phyloP scores from a whole-genome alignment of 208 protist species.

The Crithidia expoeki region DNA sequence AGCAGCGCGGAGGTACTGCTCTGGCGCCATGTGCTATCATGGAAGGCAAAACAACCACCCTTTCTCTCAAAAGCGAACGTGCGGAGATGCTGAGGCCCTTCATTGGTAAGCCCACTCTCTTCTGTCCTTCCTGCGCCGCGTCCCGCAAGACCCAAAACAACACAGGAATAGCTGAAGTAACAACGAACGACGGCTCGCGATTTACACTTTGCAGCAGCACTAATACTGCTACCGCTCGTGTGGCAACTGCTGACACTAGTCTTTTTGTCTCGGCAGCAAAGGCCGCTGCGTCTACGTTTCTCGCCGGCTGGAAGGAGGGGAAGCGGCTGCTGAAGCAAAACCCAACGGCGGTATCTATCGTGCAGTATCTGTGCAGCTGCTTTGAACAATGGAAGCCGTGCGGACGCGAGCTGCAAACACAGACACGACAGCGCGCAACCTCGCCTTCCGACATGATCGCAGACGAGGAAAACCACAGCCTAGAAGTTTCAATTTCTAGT shows the following conservation, averaged over 20 bases:
- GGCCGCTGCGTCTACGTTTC: background rate
- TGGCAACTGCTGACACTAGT: background rate
- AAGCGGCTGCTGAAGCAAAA: slow-evolving; percentile 49
- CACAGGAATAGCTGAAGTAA: background rate
- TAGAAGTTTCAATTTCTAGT: too few species aligned
- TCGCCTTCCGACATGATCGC: slow-evolving; percentile 4
- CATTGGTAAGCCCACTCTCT: slow-evolving; percentile 18
- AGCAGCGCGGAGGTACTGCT: background rate
- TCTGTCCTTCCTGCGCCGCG: slow-evolving; percentile 28
- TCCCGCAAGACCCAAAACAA: slow-evolving; percentile 2
- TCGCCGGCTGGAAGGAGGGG: slow-evolving; percentile 23
- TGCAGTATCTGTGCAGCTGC: slow-evolving; percentile 48
- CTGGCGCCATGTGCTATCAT: background rate
- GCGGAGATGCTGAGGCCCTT: slow-evolving; percentile 6
- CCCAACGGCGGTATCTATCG: slow-evolving; percentile 47
- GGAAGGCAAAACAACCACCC: background rate
- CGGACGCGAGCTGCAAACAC: background rate
- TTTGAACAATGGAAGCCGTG: slow-evolving; percentile 39
- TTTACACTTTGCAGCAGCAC: background rate
- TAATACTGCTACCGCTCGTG: background rate
- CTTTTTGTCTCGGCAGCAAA: slow-evolving; percentile 1
- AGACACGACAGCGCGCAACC: background rate
- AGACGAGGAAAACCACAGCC: too few species aligned
- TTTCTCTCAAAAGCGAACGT: background rate
- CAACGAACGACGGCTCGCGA: background rate